Base-by-base conservation (phyloP, 1,139 yeast species). In the Candida tetrigidarum region DNA sequence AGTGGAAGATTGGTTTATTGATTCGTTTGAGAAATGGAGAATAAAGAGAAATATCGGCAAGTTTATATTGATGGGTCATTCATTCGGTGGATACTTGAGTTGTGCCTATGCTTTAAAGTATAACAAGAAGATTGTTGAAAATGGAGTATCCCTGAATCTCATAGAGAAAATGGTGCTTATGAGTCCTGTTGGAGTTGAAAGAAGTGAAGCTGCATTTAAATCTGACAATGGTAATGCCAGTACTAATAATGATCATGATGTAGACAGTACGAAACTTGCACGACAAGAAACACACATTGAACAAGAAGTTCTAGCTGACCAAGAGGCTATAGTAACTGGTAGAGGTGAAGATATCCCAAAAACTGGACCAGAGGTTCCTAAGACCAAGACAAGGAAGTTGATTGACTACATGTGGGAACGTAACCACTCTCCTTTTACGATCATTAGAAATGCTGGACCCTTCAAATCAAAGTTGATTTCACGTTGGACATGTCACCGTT, bases 31-130 rank as follows among this genome's bases (percentile, higher is more conserved):
- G 59, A 72, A 71, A 50, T 93, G 99, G 99, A 75, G 98, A 51
- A 60, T 61, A 33, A 70, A 68, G 25, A 74, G 86, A 37, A 71
- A 74, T 0, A 64, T 87, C 34, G 69, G 75, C 4, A 78, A 78
- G 50, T 84, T 93, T 56, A 82, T 87, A 23, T 64, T 93, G 19
- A 76, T 93, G 48, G 97, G 96, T 1, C 99, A 93, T 64, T 91
- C 98, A 0, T 81, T 91, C 57, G 99, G 99, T 15, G 98, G 97
- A 0, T 91, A 91, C 57, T 66, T 93, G 47, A 84, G 95, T 19
- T 78, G 86, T 50, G 83, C 88, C 9, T 93, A 93, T 62, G 84
- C 93, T 6, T 56, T 84, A 55, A 84, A 83, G 54, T 85, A 89
- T 60, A 71, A 74, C 53, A 63, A 60, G 36, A 51, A 57, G 20